Percentiles rank a stretch among this genome's conserved stretches.
These are phyloP conservation scores for Spergularia bocconei DNA, from an alignment of 148 eudicot genomes.

Conservation along the genomic window DNA sequence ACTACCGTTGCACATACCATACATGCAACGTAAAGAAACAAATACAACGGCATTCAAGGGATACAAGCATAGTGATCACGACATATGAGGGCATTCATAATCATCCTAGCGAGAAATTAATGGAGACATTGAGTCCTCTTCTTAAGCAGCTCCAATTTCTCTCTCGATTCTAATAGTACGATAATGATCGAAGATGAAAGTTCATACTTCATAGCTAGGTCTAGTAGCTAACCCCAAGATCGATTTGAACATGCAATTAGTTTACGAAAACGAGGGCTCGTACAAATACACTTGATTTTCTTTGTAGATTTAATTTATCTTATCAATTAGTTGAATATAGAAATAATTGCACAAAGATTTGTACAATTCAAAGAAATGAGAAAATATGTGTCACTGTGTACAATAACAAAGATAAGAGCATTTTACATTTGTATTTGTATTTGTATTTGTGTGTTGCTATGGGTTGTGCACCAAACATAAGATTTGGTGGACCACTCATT, in stretches of 20 bases:
- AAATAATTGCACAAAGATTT: too few relatives aligned
- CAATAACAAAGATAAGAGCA: too few relatives aligned
- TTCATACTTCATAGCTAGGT: neutral
- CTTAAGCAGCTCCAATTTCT: slow-evolving; percentile 92
- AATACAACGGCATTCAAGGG: slow-evolving; percentile 85
- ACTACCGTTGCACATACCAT: slow-evolving; percentile 90
- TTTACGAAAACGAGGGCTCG: too few relatives aligned
- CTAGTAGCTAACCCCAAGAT: neutral
- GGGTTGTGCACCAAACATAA: slow-evolving; percentile 19
- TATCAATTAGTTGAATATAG: too few relatives aligned
- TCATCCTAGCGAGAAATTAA: slow-evolving; percentile 91
- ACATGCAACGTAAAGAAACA: slow-evolving; percentile 98
- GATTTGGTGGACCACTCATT: slow-evolving; percentile 10
- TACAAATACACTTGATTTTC: too few relatives aligned
- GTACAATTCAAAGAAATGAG: too few relatives aligned
- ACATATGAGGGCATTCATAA: slow-evolving; percentile 95
- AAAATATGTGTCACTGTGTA: too few relatives aligned
- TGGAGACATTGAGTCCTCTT: slow-evolving; percentile 87
- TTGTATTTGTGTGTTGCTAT: neutral
- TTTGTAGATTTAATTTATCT: too few relatives aligned
- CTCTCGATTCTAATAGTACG: slow-evolving; percentile 45
- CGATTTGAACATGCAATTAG: too few relatives aligned
- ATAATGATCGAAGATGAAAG: neutral
- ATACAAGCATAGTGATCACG: slow-evolving; percentile 73
- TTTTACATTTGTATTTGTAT: neutral